Percentiles rank a stretch among this genome's conserved stretches.
Conservation (phyloP, 106 monocot genomes). For the Dioscorea alata region DNA sequence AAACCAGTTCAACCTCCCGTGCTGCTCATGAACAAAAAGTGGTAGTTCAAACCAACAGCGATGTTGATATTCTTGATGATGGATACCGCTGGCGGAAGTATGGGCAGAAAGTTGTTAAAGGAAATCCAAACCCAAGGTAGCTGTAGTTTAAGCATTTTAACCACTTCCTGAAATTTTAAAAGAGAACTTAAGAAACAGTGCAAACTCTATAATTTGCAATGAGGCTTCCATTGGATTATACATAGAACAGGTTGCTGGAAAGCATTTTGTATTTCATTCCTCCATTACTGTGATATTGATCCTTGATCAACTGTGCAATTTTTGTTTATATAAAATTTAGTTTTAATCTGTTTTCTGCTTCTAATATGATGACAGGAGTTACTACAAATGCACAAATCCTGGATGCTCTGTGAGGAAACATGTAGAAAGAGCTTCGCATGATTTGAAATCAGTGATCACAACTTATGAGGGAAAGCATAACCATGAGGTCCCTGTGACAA, state of each 20-base stretch:
- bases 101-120: slow-evolving; percentile 41
- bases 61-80: slow-evolving; percentile 36
- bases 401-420: slow-evolving; percentile 51
- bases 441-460: slow-evolving; percentile 39
- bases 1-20: slow-evolving; percentile 8
- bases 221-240: no score
- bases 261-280: no score
- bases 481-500: slow-evolving; percentile 29
- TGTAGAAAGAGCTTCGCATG: slow-evolving; percentile 46
- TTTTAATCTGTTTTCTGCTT: neutral
- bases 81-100: slow-evolving; percentile 45
- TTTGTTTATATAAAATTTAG: no score
- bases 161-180: no score
- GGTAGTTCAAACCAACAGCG: slow-evolving; percentile 32
- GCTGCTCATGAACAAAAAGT: slow-evolving; percentile 25
- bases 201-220: no score
- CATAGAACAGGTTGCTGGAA: no score
- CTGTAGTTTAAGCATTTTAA: no score
- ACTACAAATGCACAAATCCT: slow-evolving; percentile 50
- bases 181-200: no score
- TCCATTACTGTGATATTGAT: no score
- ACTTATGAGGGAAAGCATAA: slow-evolving; percentile 49
- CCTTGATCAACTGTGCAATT: no score
- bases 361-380: slow-evolving; percentile 23
- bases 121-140: slow-evolving; percentile 35